phyloP scores from a whole-genome alignment of 805 yeast genomes.

The Debaryomyces tyrocola region DNA sequence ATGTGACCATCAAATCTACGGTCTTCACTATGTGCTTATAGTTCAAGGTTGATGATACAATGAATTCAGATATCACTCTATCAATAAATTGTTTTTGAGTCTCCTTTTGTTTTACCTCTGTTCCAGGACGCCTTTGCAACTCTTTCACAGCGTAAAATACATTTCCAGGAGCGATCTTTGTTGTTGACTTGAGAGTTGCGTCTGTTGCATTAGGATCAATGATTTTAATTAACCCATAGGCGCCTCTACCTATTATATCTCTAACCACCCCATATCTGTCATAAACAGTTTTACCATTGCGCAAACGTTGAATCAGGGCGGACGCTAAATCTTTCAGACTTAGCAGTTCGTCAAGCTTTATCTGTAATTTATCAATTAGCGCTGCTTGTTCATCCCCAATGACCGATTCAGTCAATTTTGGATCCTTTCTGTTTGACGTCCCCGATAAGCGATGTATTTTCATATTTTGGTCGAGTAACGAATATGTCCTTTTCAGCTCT shows the following conservation, averaged over 20 bases:
- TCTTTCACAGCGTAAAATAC: conserved; percentile 35
- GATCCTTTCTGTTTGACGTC: conserved; percentile 16
- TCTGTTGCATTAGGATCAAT: conserved; percentile 19
- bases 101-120: conserved; percentile 18
- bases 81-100: conserved; percentile 51
- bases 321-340: conserved; percentile 6
- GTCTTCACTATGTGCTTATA: conserved; percentile 77
- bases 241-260: conserved; percentile 37
- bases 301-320: conserved; percentile 9
- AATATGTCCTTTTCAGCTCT: conserved; percentile 33
- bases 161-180: conserved; percentile 1
- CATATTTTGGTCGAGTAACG: conserved; percentile 21
- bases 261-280: conserved; percentile 35
- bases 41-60: conserved; percentile 75
- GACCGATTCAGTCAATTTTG: conserved; percentile 20
- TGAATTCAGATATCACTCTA: conserved; percentile 86
- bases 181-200: neutral
- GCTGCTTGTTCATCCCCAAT: conserved; percentile 28
- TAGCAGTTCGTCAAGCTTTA: conserved; percentile 15
- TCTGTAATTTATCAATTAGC: conserved; percentile 21
- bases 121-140: conserved; percentile 19
- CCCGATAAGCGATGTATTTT: conserved; percentile 25
- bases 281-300: conserved; percentile 23
- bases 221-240: conserved; percentile 38
- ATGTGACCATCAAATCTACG: conserved; percentile 64